Evolutionary conservation across 2,329 filamentous ascomycete genomes (phyloP).

Genomic region (Coleophoma cylindrospora): DNA sequence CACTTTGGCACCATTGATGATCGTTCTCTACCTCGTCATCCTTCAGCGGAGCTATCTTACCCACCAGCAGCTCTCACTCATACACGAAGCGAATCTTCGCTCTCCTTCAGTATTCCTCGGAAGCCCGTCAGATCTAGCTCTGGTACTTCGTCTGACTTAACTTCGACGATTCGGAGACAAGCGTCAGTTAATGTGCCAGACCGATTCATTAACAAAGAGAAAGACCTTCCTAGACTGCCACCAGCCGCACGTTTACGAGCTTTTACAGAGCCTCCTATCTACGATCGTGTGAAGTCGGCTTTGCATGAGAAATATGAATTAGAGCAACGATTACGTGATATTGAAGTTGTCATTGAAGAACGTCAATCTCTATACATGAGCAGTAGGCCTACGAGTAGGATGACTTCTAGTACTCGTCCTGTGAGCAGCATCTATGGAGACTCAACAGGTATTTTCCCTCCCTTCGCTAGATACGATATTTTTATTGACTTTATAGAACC

Average conservation of each 20-base stretch:
- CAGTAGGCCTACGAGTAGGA: conserved; percentile 22
- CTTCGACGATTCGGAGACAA: conserved; percentile 12
- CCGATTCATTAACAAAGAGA: conserved; percentile 17
- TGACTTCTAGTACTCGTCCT: conserved; percentile 12
- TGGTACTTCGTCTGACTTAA: conserved; percentile 17
- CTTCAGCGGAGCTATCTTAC: background rate
- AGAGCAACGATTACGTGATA: conserved; percentile 52
- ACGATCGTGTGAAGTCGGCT: conserved; percentile 24
- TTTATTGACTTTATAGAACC: conserved; percentile 26
- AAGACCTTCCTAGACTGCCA: conserved; percentile 17
- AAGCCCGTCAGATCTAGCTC: conserved; percentile 24
- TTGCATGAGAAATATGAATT: conserved; percentile 41
- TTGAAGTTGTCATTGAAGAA: conserved; percentile 52
- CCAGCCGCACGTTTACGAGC: conserved; percentile 20
- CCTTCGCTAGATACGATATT: background rate
- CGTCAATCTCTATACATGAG: conserved; percentile 51
- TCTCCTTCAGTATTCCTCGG: conserved; percentile 22
- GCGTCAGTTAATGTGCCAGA: conserved; percentile 19
- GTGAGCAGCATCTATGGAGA: conserved; percentile 20
- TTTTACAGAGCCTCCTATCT: conserved; percentile 21
- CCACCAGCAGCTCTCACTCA: conserved; percentile 15
- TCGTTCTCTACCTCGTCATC: background rate
- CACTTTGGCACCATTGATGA: conserved; percentile 35
- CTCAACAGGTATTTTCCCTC: conserved; percentile 13
- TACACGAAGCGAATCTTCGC: conserved; percentile 20